Evolutionary conservation across 371 early-diverging fungal species (phyloP), one percentile per base, ranked within the genome.

Genomic region (Chytridiales sp.): DNA sequence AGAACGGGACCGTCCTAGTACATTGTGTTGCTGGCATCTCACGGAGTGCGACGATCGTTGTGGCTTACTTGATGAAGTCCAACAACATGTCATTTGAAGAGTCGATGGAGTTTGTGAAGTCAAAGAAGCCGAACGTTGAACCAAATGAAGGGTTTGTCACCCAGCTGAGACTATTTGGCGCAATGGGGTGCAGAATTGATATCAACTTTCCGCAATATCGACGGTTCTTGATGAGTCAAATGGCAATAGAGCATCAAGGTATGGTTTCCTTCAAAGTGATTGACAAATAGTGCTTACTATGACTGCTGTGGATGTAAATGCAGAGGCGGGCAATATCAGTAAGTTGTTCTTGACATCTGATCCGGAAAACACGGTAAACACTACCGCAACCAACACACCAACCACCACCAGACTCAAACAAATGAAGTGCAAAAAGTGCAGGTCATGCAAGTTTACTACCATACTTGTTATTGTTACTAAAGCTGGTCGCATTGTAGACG

Each of bases 81-180:
- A 63, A 75, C 41, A 61, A 64, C 0, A 51, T 86, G 19, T 54
- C 73, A 1, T 67, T 72, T 0, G 66, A 70, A 27, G 74, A 84
- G 27, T 88, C 89, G 1, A 51, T 90, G 22, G 76, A 68, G 0
- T 31, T 51, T 1, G 71, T 90, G 22, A 78, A 81, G 51, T 65
- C 61, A 15, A 70, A 62, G 34, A 70, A 90, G 38, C 81, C 78
- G 0, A 80, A 84, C 73, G 79, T 35, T 4, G 9, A 76, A n/a
- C 91, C 91, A 0, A 92, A 92, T 61, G 67, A 73, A 26, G 91
- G 92, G 4, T 92, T 92, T 58, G 36, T 80, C 34, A 65, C 75
- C 1, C 92, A 91, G 60, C 69, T 90, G 21, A 68, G 74, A 35
- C 67, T 91, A 13, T 92, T 83, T 63, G 69, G 77, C 26, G 75